Base-by-base conservation (phyloP, 2,329 filamentous ascomycete genomes). In the Alternaria infectoria region DNA sequence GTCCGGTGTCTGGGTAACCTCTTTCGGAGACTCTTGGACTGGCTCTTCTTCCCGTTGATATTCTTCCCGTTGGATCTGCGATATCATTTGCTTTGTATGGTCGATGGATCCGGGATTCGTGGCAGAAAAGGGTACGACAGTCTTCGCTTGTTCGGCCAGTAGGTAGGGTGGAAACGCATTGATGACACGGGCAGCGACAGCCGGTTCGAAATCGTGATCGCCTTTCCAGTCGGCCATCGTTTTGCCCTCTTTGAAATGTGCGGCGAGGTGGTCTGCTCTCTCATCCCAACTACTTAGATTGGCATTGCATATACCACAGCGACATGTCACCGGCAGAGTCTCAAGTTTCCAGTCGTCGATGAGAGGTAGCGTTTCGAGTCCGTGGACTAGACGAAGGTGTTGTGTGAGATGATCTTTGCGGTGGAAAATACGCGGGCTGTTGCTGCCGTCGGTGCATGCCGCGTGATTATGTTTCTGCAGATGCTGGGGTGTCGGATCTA, bases 261-360 rank as follows among this genome's bases (percentile, higher is more conserved):
- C 78, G 1, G 83, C 81, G 6, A 87, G 55, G 69, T 87, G 85
- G 57, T 86, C 83, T 6, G 77, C 75, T 5, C 85, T 78, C 54
- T 81, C 80, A 44, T 80, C 73, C 85, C 85, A 86, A 7, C 74
- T 80, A 4, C 71, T 72, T 63, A 86, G 77, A 2, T 72, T 69
- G 26, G 71, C 62, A 5, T 77, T 73, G 62, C 85, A 86, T 67
- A 86, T 86, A 3, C 84, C 84, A 68, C 85, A 86, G 9, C 82
- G 79, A 45, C 81, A 80, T 44, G 81, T 84, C 57, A 88, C 81
- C 32, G 84, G 82, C 10, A 80, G 79, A 13, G 83, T 82, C 25
- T 82, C 81, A 54, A 83, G 83, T 70, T 84, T 85, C 86, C 87
- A 87, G 57, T 87, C 87, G 86, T 93, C 62, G 87, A 87, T 88